Conservation (phyloP, 129 eudicot species). For the Apium graveolens region DNA sequence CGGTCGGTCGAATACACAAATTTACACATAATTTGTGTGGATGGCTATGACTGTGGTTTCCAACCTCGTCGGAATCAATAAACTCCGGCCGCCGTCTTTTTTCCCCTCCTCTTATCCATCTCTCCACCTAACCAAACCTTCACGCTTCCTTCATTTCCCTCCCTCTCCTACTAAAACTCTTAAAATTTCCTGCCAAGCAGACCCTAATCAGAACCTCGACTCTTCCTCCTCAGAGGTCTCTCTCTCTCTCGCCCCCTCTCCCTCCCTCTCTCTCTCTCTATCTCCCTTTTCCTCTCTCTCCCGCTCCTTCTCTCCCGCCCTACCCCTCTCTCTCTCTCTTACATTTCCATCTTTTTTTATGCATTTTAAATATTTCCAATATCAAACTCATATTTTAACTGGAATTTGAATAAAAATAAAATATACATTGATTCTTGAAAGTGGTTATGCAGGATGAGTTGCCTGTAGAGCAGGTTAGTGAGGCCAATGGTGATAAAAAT, state of each 20-base stretch:
- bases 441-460: background rate
- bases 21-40: background rate
- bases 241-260: background rate
- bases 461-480: background rate
- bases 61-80: background rate
- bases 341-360: background rate
- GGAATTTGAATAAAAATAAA: background rate
- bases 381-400: background rate
- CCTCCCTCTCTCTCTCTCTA: too few species aligned
- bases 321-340: too few species aligned
- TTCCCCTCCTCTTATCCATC: background rate
- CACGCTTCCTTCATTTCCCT: background rate
- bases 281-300: too few species aligned
- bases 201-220: background rate
- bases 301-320: too few species aligned
- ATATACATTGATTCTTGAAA: background rate
- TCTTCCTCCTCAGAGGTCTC: background rate
- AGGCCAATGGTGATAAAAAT: background rate
- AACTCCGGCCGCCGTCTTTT: slow-evolving; percentile 1
- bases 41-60: background rate
- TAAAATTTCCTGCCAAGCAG: background rate
- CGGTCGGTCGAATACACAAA: background rate
- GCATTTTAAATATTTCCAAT: background rate
- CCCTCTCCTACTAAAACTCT: background rate
- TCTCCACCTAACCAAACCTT: background rate